Conservation (phyloP, 495 filamentous ascomycete genomes). For the Xylona heveae region DNA sequence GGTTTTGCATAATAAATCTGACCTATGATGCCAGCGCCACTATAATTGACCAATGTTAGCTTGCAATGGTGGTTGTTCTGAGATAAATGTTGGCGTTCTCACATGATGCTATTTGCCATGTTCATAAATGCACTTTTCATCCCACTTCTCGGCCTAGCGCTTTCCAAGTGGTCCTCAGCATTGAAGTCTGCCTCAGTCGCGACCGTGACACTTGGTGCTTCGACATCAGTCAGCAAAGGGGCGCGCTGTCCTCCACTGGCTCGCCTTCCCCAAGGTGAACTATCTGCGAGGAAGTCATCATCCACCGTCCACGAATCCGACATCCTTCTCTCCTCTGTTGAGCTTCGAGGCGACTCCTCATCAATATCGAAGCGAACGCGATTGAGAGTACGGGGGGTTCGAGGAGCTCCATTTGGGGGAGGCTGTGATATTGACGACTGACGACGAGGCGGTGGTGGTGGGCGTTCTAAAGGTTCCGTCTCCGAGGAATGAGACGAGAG, state of each 20-base stretch:
- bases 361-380: slow-evolving; percentile 78
- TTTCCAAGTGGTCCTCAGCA: slow-evolving; percentile 36
- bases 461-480: too few relatives aligned
- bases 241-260: slow-evolving; percentile 26
- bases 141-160: slow-evolving; percentile 40
- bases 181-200: slow-evolving; percentile 36
- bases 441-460: slow-evolving; percentile 16
- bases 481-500: not conserved
- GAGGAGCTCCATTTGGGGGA: slow-evolving; percentile 14
- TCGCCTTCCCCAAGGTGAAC: slow-evolving; percentile 10
- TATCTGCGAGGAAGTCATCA: slow-evolving; percentile 27
- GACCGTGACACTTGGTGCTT: slow-evolving; percentile 74
- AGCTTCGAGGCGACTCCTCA: slow-evolving; percentile 7
- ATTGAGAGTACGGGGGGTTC: slow-evolving; percentile 58
- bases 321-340: not conserved
- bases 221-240: slow-evolving; percentile 67
- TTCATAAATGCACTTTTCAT: slow-evolving; percentile 78
- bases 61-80: not conserved
- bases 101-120: slow-evolving; percentile 96
- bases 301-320: slow-evolving; percentile 29
- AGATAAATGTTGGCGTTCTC: slow-evolving; percentile 6
- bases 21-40: slow-evolving; percentile 83
- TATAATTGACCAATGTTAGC: slow-evolving; percentile 4
- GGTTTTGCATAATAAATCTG: not conserved
- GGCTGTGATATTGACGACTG: slow-evolving; percentile 13